phyloP scores from a whole-genome alignment of 1,284 basidiomycete species.

The Phlebopus sp. region DNA sequence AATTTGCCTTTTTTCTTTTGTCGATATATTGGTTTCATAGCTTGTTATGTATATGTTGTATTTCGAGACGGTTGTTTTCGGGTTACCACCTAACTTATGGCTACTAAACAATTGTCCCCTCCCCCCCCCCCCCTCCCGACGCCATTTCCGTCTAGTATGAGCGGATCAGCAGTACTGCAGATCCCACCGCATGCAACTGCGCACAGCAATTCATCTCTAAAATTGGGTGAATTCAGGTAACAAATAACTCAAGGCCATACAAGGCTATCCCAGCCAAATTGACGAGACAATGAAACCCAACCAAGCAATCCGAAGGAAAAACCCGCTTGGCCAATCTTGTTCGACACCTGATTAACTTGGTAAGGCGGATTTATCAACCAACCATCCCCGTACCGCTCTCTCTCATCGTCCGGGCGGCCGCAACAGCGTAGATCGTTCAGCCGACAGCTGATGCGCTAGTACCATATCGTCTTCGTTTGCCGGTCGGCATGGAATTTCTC shows the following conservation, averaged over 20 bases:
- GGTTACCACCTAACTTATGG: constrained; percentile 23
- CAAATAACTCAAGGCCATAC: constrained; percentile 20
- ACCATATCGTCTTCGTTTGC: too few relatives aligned
- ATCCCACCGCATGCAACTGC: constrained; percentile 20
- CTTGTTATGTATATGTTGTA: constrained; percentile 16
- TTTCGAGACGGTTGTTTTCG: constrained; percentile 12
- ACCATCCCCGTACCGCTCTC: too few relatives aligned
- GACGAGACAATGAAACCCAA: constrained; percentile 15
- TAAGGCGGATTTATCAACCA: not conserved
- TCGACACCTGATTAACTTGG: constrained; percentile 3
- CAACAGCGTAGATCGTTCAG: constrained; percentile 44
- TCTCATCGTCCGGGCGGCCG: constrained; percentile 29
- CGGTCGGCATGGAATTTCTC: not conserved
- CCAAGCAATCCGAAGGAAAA: constrained; percentile 19
- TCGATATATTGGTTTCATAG: constrained; percentile 13
- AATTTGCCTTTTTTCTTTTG: constrained; percentile 7
- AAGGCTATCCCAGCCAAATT: constrained; percentile 21
- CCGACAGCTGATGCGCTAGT: constrained; percentile 35
- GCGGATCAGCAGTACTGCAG: constrained; percentile 31
- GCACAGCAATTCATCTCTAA: constrained; percentile 19
- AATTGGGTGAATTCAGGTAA: constrained; percentile 15
- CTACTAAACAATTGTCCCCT: constrained; percentile 10
- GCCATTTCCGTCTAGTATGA: constrained; percentile 8
- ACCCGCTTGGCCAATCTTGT: constrained; percentile 3
- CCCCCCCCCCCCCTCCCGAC: constrained; percentile 6